phyloP scores from a whole-genome alignment of 192 early-diverging fungal genomes.

The Coemansia sp. region DNA sequence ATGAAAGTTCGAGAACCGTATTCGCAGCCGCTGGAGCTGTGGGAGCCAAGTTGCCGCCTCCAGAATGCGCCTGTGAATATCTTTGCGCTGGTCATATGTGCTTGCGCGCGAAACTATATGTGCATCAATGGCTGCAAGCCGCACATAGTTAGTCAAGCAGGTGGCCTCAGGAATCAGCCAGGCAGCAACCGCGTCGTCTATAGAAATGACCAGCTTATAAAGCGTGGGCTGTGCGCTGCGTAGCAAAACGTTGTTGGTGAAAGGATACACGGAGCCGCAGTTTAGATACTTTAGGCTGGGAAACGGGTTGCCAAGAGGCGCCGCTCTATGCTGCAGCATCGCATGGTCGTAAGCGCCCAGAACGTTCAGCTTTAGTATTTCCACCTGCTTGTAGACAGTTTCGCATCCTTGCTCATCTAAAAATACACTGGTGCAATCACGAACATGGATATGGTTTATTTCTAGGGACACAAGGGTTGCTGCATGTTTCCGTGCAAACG shows the following conservation, averaged over 20 bases:
- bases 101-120: constrained; percentile 14
- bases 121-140: constrained; percentile 13
- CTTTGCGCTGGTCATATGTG: not conserved
- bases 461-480: constrained; percentile 8
- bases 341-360: constrained; percentile 17
- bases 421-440: constrained; percentile 10
- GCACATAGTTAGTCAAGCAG: constrained; percentile 3
- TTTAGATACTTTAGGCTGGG: constrained; percentile 14
- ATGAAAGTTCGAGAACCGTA: constrained; percentile 16
- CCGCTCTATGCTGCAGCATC: not conserved
- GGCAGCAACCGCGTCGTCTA: constrained; percentile 4
- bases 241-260: constrained; percentile 19
- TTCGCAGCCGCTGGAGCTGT: constrained; percentile 8
- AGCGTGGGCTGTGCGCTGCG: constrained; percentile 8
- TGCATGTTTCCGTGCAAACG: constrained; percentile 18
- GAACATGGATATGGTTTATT: constrained; percentile 12
- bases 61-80: constrained; percentile 9
- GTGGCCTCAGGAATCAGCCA: constrained; percentile 17
- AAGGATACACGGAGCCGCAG: constrained; percentile 26
- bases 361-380: constrained; percentile 12
- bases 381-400: constrained; percentile 4
- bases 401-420: not conserved
- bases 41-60: not conserved
- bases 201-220: constrained; percentile 11
- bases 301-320: constrained; percentile 5